A percentile compares a stretch with the other conserved stretches of the same genome.
Evolutionary conservation across 441 rosid genomes (phyloP).

Genomic region (Corymbia calophylla): DNA sequence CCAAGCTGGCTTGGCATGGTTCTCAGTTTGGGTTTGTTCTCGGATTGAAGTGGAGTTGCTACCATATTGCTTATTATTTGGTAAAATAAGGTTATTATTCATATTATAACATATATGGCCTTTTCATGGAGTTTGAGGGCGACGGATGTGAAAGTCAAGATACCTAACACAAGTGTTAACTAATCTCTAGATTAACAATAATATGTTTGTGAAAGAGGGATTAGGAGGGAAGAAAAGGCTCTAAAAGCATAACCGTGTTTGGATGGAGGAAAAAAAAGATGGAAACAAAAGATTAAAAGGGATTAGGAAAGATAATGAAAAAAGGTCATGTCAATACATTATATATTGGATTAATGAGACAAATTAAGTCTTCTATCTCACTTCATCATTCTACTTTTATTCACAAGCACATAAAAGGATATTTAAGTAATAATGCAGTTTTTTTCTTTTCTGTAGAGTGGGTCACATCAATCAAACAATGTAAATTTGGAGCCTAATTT

Average conservation of each 20-base stretch:
- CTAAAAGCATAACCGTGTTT: not conserved
- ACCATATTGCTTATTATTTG: not conserved
- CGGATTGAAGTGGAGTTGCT: accelerated
- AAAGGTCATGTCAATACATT: not conserved
- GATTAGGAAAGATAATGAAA: not conserved
- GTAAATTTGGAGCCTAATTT: not conserved
- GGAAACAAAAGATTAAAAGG: not conserved
- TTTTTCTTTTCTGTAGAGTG: no score
- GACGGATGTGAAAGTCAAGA: not conserved
- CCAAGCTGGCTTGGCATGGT: accelerated
- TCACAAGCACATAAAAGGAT: not conserved
- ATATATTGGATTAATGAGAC: not conserved
- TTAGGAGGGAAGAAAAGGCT: not conserved
- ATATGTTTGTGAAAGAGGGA: not conserved
- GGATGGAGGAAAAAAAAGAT: not conserved
- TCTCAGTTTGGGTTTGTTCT: accelerated
- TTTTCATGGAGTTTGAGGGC: not conserved
- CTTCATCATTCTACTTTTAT: not conserved
- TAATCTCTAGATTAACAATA: not conserved
- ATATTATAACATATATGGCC: not conserved
- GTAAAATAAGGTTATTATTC: not conserved
- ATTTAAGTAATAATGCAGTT: not conserved
- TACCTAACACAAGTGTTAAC: not conserved
- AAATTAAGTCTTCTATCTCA: not conserved
- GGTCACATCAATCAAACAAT: not conserved